Conservation (phyloP, 83 land plant genomes). For the Picea abies region DNA sequence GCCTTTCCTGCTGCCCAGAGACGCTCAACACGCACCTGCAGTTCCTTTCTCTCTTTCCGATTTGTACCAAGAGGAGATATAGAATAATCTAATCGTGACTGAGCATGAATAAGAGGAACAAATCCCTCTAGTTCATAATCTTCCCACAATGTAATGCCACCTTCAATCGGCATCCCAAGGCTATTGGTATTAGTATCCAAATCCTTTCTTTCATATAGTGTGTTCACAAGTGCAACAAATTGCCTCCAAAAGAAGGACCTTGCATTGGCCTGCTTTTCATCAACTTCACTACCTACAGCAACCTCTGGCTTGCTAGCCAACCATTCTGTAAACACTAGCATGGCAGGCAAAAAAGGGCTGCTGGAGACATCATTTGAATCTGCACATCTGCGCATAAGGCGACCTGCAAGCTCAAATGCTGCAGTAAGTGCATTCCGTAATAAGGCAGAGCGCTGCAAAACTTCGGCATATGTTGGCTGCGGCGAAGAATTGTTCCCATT, state of each 20-base stretch:
- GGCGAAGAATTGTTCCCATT: slow-evolving; percentile 25
- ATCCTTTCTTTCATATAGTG: slow-evolving; percentile 7
- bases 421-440: slow-evolving; percentile 40
- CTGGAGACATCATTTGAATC: slow-evolving; percentile 27
- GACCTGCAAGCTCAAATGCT: slow-evolving; percentile 45
- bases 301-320: slow-evolving; percentile 46
- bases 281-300: slow-evolving; percentile 34
- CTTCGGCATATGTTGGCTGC: slow-evolving; percentile 36
- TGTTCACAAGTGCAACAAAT: slow-evolving; percentile 30
- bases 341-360: slow-evolving; percentile 38
- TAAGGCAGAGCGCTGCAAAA: slow-evolving; percentile 32
- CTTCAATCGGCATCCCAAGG: slow-evolving; percentile 19
- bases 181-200: slow-evolving; percentile 4
- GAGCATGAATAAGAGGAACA: slow-evolving; percentile 41
- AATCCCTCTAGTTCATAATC: slow-evolving; percentile 47
- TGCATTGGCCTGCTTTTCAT: slow-evolving; percentile 43
- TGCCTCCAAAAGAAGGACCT: slow-evolving; percentile 41
- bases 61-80: slow-evolving; percentile 17
- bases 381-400: slow-evolving; percentile 33
- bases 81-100: slow-evolving; percentile 31
- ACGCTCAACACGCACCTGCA: slow-evolving; percentile 29
- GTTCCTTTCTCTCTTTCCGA: slow-evolving; percentile 16
- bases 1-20: slow-evolving; percentile 39
- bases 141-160: slow-evolving; percentile 35
- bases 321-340: slow-evolving; percentile 46